Evolutionary conservation across 768 basidiomycete species (phyloP).

Genomic region (Macrolepiota fuliginosa): DNA sequence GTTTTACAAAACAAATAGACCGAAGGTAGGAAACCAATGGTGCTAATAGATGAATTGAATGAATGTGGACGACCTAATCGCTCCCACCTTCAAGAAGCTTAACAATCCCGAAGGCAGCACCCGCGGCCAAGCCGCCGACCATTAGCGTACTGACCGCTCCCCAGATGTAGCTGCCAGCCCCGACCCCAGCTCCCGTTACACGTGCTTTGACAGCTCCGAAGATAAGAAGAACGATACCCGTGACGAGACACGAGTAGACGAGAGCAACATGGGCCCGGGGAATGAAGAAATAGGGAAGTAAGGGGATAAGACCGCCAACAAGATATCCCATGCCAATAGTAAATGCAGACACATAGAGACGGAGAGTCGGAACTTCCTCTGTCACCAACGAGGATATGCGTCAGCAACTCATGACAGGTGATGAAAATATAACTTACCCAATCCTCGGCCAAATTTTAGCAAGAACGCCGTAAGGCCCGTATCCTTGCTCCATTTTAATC

Average conservation of each 20-base stretch:
- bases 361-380: constrained; percentile 87
- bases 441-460: constrained; percentile 92
- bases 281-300: constrained; percentile 92
- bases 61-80: background rate
- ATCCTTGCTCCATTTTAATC: constrained; percentile 66
- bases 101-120: constrained; percentile 55
- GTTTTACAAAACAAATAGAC: background rate
- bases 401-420: background rate
- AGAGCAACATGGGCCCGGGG: constrained; percentile 63
- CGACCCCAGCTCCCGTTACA: constrained; percentile 76
- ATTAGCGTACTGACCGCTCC: constrained; percentile 84
- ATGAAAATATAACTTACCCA: constrained; percentile 49
- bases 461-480: constrained; percentile 92
- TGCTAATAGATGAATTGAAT: background rate
- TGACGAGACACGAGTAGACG: constrained; percentile 75
- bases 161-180: constrained; percentile 71
- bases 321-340: constrained; percentile 97
- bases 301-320: constrained; percentile 88
- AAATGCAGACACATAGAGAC: constrained; percentile 87
- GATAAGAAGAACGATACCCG: constrained; percentile 80
- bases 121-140: constrained; percentile 90
- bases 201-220: constrained; percentile 92
- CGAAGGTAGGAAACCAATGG: background rate
- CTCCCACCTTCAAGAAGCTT: constrained; percentile 38
- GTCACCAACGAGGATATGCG: background rate